These are phyloP conservation scores for Leishmania martiniquensis DNA, from an alignment of 208 protist genomes.

Conservation along the genomic window DNA sequence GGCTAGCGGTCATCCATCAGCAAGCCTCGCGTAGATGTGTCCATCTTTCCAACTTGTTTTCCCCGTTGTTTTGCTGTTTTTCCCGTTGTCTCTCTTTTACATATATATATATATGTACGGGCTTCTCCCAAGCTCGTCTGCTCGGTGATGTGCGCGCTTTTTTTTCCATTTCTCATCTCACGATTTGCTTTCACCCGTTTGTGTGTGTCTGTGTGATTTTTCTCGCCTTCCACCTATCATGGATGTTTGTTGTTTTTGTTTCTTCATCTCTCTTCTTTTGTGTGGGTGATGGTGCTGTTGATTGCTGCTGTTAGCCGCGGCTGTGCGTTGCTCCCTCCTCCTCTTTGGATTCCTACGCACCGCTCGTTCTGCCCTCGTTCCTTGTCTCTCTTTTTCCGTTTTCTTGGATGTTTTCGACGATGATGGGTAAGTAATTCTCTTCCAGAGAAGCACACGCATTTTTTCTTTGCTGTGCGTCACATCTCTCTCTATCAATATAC, in stretches of 20 bases:
- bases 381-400: neutral
- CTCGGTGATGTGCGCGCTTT: neutral
- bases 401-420: neutral
- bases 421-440: too few relatives aligned
- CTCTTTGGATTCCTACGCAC: neutral
- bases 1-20: too few relatives aligned
- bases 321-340: too few relatives aligned
- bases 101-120: neutral
- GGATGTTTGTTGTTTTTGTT: too few relatives aligned
- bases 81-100: neutral
- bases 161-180: neutral
- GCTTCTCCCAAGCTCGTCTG: too few relatives aligned
- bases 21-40: too few relatives aligned
- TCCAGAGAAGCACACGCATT: too few relatives aligned
- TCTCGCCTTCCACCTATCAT: too few relatives aligned
- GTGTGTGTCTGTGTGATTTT: neutral
- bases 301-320: too few relatives aligned
- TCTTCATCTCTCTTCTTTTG: neutral
- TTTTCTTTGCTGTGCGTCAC: neutral
- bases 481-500: too few relatives aligned
- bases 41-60: too few relatives aligned
- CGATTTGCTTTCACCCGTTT: neutral
- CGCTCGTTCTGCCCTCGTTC: neutral
- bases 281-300: neutral
- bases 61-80: neutral